Evolutionary conservation across 2,329 filamentous ascomycete genomes (phyloP).

Genomic region (Fusarium abutilonis): DNA sequence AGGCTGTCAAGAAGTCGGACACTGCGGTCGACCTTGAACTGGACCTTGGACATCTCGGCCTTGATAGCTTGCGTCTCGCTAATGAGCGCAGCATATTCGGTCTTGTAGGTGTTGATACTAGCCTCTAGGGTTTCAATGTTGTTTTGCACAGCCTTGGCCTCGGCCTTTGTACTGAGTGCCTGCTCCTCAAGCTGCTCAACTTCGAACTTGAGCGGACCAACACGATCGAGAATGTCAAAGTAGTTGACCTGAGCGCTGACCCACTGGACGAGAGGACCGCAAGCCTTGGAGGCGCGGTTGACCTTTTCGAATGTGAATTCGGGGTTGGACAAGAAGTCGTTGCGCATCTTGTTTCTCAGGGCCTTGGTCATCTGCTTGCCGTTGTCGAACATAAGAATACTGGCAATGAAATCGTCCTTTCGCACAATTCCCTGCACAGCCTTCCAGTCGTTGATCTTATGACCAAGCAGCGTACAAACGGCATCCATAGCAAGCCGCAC

Average conservation of each 20-base stretch:
- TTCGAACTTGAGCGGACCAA: conserved; percentile 91
- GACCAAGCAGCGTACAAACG: conserved; percentile 93
- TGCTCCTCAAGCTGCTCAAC: conserved; percentile 87
- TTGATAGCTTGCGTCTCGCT: conserved; percentile 98
- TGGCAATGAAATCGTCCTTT: conserved; percentile 95
- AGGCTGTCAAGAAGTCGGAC: conserved; percentile 93
- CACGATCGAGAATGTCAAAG: conserved; percentile 94
- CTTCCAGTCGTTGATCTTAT: conserved; percentile 92
- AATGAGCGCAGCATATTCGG: conserved; percentile 93
- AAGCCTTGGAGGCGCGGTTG: conserved; percentile 95
- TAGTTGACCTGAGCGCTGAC: conserved; percentile 96
- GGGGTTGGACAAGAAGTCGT: conserved; percentile 88
- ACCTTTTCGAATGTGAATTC: conserved; percentile 98
- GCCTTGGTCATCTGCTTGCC: conserved; percentile 90
- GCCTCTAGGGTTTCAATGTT: conserved; percentile 84
- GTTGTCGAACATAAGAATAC: conserved; percentile 97
- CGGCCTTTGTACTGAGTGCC: conserved; percentile 89
- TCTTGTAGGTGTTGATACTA: conserved; percentile 95
- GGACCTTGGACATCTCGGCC: conserved; percentile 92
- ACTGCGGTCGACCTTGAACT: conserved; percentile 98
- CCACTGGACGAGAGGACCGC: conserved; percentile 96
- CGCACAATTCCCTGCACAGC: conserved; percentile 88
- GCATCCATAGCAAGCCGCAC: conserved; percentile 93
- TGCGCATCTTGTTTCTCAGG: conserved; percentile 87
- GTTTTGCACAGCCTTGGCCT: conserved; percentile 90